Evolutionary conservation across 2,329 filamentous ascomycete genomes (phyloP).

Genomic region (Aspergillus ruber): DNA sequence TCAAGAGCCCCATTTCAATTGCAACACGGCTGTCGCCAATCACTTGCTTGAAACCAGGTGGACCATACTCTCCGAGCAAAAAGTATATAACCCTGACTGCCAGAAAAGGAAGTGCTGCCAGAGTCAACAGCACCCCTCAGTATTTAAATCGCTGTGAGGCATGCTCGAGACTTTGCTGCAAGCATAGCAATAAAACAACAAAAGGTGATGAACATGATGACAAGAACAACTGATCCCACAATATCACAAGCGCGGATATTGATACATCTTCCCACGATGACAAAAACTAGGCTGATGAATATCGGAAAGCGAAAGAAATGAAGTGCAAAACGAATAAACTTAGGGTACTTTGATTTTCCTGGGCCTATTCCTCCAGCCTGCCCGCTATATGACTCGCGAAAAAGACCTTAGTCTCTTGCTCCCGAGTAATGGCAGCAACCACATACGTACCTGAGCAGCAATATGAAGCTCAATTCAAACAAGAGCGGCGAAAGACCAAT

Average conservation of each 20-base stretch:
- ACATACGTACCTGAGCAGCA: conserved; percentile 17
- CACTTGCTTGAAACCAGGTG: conserved; percentile 10
- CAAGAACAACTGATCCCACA: conserved; percentile 15
- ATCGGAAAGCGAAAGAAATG: conserved; percentile 22
- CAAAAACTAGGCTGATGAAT: conserved; percentile 16
- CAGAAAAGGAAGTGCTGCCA: conserved; percentile 16
- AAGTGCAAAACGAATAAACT: conserved; percentile 13
- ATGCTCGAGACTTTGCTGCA: conserved; percentile 9
- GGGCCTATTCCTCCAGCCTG: conserved; percentile 20
- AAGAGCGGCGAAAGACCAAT: conserved; percentile 24
- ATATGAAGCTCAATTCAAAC: conserved; percentile 23
- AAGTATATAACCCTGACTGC: conserved; percentile 17
- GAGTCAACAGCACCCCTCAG: conserved; percentile 12
- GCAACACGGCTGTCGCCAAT: conserved; percentile 11
- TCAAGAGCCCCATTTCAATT: conserved; percentile 19
- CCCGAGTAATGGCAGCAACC: background rate
- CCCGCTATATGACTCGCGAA: conserved; percentile 11
- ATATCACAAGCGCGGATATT: conserved; percentile 11
- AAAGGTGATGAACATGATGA: conserved; percentile 17
- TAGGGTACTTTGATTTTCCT: conserved; percentile 18
- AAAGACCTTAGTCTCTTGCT: background rate
- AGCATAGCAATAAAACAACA: conserved; percentile 16
- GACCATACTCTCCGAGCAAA: conserved; percentile 15
- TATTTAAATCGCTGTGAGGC: conserved; percentile 12
- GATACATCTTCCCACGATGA: conserved; percentile 15